These are phyloP conservation scores for Aschersonia sp. DNA, from an alignment of 2,329 filamentous ascomycete species.

Conservation along the genomic window DNA sequence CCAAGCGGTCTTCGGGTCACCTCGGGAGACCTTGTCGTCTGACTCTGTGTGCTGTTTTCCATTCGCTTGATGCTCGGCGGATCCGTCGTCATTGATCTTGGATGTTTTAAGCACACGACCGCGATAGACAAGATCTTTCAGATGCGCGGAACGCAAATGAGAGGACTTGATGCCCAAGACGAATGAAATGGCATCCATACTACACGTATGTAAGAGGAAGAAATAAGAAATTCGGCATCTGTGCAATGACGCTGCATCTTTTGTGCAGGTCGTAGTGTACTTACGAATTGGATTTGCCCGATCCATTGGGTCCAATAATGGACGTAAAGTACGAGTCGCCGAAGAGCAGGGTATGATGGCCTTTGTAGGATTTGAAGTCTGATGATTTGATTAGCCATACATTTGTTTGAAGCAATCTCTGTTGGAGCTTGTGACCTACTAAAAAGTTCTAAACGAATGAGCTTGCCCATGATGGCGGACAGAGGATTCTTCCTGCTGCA, in stretches of 20 bases:
- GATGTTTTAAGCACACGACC: slow-evolving; percentile 85
- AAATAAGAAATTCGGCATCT: not conserved
- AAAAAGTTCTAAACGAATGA: slow-evolving; percentile 86
- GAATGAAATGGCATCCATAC: slow-evolving; percentile 99
- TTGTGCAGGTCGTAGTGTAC: slow-evolving; percentile 14
- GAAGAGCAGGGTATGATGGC: slow-evolving; percentile 85
- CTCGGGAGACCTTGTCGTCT: slow-evolving; percentile 51
- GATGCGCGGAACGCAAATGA: slow-evolving; percentile 85
- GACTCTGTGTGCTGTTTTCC: slow-evolving; percentile 46
- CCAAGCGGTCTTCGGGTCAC: slow-evolving; percentile 90
- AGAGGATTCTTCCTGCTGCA: not conserved
- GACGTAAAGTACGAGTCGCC: slow-evolving; percentile 98
- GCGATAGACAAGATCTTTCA: slow-evolving; percentile 91
- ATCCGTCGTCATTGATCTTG: slow-evolving; percentile 83
- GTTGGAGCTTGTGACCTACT: slow-evolving; percentile 38
- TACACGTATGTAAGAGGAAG: slow-evolving; percentile 19
- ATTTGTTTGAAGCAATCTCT: not conserved
- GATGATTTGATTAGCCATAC: not conserved
- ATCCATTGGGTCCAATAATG: slow-evolving; percentile 98
- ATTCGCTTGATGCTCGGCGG: slow-evolving; percentile 49
- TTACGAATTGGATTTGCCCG: slow-evolving; percentile 95
- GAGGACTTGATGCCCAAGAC: slow-evolving; percentile 97
- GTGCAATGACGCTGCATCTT: not conserved
- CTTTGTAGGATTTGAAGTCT: slow-evolving; percentile 99
- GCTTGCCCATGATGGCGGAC: slow-evolving; percentile 68